Evolutionary conservation across 2,329 filamentous ascomycete species (phyloP).

Genomic region (Exserohilum turcica): DNA sequence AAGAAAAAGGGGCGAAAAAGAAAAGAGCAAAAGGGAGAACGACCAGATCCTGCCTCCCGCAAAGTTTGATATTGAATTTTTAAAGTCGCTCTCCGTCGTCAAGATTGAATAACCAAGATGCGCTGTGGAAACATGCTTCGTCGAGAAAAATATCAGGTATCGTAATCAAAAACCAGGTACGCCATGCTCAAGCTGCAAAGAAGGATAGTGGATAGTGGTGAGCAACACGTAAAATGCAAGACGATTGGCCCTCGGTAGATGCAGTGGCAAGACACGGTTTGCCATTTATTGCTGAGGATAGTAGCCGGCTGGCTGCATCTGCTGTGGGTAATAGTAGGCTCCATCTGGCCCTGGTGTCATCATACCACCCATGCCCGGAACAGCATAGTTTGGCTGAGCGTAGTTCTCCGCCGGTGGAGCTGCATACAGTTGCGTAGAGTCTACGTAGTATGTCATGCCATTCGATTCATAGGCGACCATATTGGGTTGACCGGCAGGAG

Average conservation of each 20-base stretch:
- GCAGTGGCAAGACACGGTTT: neutral
- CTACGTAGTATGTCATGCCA: slow-evolving; percentile 95
- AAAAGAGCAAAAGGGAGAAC: neutral
- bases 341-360: slow-evolving; percentile 66
- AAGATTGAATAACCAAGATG: slow-evolving; percentile 5
- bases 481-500: slow-evolving; percentile 52
- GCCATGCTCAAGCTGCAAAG: slow-evolving; percentile 14
- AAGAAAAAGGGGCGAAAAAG: neutral
- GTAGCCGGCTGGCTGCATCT: slow-evolving; percentile 57
- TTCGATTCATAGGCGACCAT: slow-evolving; percentile 85
- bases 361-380: slow-evolving; percentile 76
- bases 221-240: slow-evolving; percentile 8
- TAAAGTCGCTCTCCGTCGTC: slow-evolving; percentile 9
- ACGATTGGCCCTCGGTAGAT: neutral
- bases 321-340: slow-evolving; percentile 65
- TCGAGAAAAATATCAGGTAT: slow-evolving; percentile 9
- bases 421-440: slow-evolving; percentile 69
- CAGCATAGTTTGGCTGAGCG: slow-evolving; percentile 56
- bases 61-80: slow-evolving; percentile 9
- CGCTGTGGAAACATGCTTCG: slow-evolving; percentile 11
- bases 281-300: slow-evolving; percentile 56
- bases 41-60: neutral
- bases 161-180: slow-evolving; percentile 11
- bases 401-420: slow-evolving; percentile 54
- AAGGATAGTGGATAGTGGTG: slow-evolving; percentile 5